Percentiles rank a stretch among this genome's conserved stretches.
Evolutionary conservation across 2,329 filamentous ascomycete genomes (phyloP).

Genomic region (Trichoderma afroharzianum): DNA sequence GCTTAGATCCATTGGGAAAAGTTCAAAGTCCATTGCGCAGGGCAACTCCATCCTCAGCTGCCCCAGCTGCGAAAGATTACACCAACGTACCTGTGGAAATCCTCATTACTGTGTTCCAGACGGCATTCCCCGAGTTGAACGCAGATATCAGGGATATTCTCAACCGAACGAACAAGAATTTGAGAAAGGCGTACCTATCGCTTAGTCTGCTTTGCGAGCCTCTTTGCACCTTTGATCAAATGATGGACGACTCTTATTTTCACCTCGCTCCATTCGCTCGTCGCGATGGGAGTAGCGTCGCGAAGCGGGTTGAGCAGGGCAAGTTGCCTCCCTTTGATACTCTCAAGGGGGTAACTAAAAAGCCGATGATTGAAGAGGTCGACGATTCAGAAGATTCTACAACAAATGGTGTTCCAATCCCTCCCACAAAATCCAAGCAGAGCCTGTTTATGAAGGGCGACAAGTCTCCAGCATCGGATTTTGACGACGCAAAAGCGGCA

Average conservation of each 20-base stretch:
- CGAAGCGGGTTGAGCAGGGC: not conserved
- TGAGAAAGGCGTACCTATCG: conserved; percentile 36
- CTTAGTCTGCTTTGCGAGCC: conserved; percentile 33
- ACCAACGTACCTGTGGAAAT: conserved; percentile 29
- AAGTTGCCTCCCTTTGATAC: not conserved
- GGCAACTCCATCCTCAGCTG: not conserved
- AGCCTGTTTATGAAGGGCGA: not conserved
- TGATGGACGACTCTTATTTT: conserved; percentile 26
- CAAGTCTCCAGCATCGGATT: not conserved
- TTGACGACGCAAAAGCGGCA: not conserved
- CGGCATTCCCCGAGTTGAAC: conserved; percentile 42
- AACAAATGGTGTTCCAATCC: not conserved
- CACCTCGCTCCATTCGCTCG: not conserved
- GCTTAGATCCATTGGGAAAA: not conserved
- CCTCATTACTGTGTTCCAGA: conserved; percentile 32
- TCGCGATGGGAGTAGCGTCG: not conserved
- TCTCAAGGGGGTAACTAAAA: not conserved
- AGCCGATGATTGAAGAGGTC: conserved; percentile 30
- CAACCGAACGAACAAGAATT: conserved; percentile 29
- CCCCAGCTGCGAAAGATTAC: not conserved
- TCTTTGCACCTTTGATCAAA: conserved; percentile 32
- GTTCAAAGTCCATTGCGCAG: not conserved
- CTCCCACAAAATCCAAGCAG: not conserved
- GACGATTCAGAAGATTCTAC: not conserved
- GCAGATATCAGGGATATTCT: conserved; percentile 36